A percentile compares a stretch with the other conserved stretches of the same genome.
phyloP scores from a whole-genome alignment of 2,329 filamentous ascomycete species.

The Phaeosphaeriaceae sp. region DNA sequence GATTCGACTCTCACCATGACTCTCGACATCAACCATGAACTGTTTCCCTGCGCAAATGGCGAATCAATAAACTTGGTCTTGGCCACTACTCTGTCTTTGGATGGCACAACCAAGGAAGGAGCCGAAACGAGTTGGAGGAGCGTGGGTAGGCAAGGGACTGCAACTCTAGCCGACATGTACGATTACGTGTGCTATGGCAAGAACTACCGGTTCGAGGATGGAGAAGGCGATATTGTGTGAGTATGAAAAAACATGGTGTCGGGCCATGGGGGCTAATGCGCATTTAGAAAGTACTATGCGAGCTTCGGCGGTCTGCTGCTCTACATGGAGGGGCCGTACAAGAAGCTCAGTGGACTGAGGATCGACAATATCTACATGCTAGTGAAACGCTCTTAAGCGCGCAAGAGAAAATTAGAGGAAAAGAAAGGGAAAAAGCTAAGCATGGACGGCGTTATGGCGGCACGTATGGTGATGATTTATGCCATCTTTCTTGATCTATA shows the following conservation, averaged over 20 bases:
- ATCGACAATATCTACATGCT: constrained; percentile 95
- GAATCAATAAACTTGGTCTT: constrained; percentile 82
- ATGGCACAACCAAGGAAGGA: constrained; percentile 69
- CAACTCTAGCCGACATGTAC: constrained; percentile 74
- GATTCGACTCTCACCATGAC: constrained; percentile 80
- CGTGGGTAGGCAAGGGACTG: constrained; percentile 56
- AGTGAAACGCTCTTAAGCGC: constrained; percentile 75
- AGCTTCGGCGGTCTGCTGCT: constrained; percentile 93
- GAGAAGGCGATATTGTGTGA: constrained; percentile 84
- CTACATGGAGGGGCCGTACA: constrained; percentile 90
- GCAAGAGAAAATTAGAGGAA: constrained; percentile 14
- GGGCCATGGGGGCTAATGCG: constrained; percentile 27
- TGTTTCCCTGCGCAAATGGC: constrained; percentile 77
- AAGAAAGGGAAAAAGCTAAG: constrained; percentile 10
- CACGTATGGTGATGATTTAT: constrained; percentile 29
- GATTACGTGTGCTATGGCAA: constrained; percentile 90
- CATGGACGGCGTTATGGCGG: constrained; percentile 42
- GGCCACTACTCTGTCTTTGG: constrained; percentile 83
- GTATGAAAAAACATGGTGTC: constrained; percentile 44
- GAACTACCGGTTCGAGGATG: constrained; percentile 87
- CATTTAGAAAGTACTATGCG: constrained; percentile 82
- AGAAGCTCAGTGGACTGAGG: constrained; percentile 88
- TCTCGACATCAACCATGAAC: constrained; percentile 92
- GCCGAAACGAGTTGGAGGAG: constrained; percentile 69
- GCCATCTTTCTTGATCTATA: constrained; percentile 32